phyloP scores from a whole-genome alignment of 2,329 filamentous ascomycete species.

The Neopestalotiopsis rosae region DNA sequence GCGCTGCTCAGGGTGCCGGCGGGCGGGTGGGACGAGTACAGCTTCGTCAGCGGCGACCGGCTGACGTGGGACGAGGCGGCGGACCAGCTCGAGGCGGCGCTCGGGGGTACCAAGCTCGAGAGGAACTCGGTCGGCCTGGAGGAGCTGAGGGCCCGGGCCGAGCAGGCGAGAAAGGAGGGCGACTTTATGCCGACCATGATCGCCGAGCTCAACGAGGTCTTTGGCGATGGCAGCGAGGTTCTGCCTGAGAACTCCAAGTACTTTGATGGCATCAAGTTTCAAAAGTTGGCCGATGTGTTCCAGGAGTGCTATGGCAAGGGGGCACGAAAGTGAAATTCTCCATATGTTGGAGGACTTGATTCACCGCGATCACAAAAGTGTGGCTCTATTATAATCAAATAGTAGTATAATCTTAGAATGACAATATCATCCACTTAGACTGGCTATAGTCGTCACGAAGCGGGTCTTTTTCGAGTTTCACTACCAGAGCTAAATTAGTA shows the following conservation, averaged over 20 bases:
- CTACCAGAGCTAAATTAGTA: no score
- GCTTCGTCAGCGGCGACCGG: constrained; percentile 10
- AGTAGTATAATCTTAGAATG: no score
- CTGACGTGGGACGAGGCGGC: constrained; percentile 4
- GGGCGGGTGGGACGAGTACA: not conserved
- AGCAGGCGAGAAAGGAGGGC: not conserved
- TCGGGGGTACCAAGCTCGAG: constrained; percentile 1
- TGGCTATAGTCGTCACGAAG: no score
- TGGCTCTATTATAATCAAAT: no score
- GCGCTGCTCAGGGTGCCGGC: not conserved
- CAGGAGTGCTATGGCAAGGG: constrained; percentile 8
- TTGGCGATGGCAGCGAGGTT: constrained; percentile 19
- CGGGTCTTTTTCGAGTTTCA: no score
- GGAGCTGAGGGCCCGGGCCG: not conserved
- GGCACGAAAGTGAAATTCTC: not conserved
- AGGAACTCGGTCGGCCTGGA: not conserved
- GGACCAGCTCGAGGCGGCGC: not conserved
- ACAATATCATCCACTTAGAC: no score
- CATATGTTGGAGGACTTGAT: not conserved
- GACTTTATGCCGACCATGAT: constrained; percentile 8
- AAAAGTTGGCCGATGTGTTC: not conserved
- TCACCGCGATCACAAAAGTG: no score
- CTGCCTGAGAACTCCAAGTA: constrained; percentile 11
- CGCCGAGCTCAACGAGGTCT: constrained; percentile 17
- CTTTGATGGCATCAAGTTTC: constrained; percentile 12